A percentile compares a stretch with the other conserved stretches of the same genome.
phyloP scores from a whole-genome alignment of 257 asterid species.

The Perilla frutescens region DNA sequence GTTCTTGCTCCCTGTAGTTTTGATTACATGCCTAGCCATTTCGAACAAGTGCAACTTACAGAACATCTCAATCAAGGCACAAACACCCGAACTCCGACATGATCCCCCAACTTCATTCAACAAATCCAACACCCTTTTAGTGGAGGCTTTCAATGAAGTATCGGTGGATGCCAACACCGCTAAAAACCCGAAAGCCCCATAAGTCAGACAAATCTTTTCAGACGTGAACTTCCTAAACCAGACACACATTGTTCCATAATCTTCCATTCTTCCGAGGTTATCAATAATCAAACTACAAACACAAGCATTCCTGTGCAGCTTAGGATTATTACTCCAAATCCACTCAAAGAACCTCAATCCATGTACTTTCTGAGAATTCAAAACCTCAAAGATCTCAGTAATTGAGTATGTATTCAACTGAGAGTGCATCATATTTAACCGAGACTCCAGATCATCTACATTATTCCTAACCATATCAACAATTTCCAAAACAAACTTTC shows the following conservation, averaged over 20 bases:
- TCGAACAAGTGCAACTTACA: slow-evolving; percentile 62
- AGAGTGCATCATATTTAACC: slow-evolving; percentile 44
- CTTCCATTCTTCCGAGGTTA: slow-evolving; percentile 76
- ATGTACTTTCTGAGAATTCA: slow-evolving; percentile 53
- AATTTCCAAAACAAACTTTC: slow-evolving; percentile 41
- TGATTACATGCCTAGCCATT: slow-evolving; percentile 70
- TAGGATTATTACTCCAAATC: slow-evolving; percentile 49
- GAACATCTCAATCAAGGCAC: slow-evolving; percentile 67
- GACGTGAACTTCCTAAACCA: slow-evolving; percentile 55
- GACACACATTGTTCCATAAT: slow-evolving; percentile 57
- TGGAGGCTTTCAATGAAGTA: slow-evolving; percentile 49
- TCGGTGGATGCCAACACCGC: slow-evolving; percentile 40
- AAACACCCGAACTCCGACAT: slow-evolving; percentile 64
- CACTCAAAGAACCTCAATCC: slow-evolving; percentile 75
- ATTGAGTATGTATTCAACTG: slow-evolving; percentile 41
- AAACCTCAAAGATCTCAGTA: slow-evolving; percentile 51
- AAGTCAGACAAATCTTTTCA: slow-evolving; percentile 58
- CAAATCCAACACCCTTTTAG: slow-evolving; percentile 48
- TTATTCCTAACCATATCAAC: slow-evolving; percentile 54
- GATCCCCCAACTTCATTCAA: slow-evolving; percentile 74
- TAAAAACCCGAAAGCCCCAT: slow-evolving; percentile 69
- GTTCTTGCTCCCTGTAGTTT: slow-evolving; percentile 49
- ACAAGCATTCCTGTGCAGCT: slow-evolving; percentile 46
- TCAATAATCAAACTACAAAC: slow-evolving; percentile 66
- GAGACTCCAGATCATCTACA: slow-evolving; percentile 52